Base-by-base conservation (phyloP, 345 rosid species). In the Citrus unshiu region DNA sequence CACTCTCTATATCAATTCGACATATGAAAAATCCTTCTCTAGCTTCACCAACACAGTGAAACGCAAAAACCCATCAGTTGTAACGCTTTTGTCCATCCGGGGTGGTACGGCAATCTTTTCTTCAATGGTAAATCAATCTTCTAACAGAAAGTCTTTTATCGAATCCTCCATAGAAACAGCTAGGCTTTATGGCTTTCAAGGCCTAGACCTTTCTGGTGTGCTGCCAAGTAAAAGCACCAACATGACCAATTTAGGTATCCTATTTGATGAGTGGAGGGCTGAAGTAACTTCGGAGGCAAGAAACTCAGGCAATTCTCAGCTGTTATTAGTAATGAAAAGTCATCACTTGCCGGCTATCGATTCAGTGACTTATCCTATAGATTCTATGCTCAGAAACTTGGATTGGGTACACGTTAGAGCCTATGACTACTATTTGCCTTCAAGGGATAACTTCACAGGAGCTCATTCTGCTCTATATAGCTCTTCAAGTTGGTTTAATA, bases 251-350 rank as follows among this genome's bases (percentile, higher is more conserved):
- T 56, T 87, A 7, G 86, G 79, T 8, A 10, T 57, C 30, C 82
- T 87, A 4, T 69, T 84, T 5, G 82, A 70, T 1, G 86, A 87
- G 68, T 87, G 87, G 87, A 76, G 84, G 54, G 72, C 71, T 9
- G 82, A 80, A 6, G 63, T 80, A 19, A 74, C 4, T 13, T 43
- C 78, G 0, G 89, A 84, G 75, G 68, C 81, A 1, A 76, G 54
- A 7, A 75, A 46, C 68, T 68, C 83, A 0, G 74, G 73, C 30
- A 66, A 78, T 74, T 21, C 83, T 21, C 73, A 34, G 62, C 54
- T 87, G 76, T 32, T 84, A 10, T 29, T 86, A 21, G 77, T 61
- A 18, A 74, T 79, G 78, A 40, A 61, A 4, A 68, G 39, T 71
- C 25, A 6, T 29, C 62, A 39, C 54, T 46, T 74, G 57, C 83